Base-by-base conservation (phyloP, 2,329 filamentous ascomycete genomes). In the Botrytis squamosa region DNA sequence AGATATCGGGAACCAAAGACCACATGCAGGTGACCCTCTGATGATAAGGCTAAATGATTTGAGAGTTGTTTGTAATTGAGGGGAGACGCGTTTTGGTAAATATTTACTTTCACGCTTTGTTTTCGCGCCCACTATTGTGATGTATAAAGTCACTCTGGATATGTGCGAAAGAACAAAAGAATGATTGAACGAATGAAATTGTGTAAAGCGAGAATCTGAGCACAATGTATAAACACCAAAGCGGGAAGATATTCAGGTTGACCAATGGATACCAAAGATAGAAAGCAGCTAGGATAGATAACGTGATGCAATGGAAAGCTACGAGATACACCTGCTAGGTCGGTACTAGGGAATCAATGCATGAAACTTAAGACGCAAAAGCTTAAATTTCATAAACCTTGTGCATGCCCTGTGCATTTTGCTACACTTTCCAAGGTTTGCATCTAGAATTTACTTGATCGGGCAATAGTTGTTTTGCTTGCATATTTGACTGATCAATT, bases 31-130 rank as follows among this genome's bases (percentile, higher is more conserved):
- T 42, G 46, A 57, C n/a, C 29, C n/a, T 33, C 36, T 29, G 40
- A 14, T 36, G 67, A 60, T 33, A 40, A 55, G 38, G 38, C 38
- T 52, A 40, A n/a, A 57, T 49, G 42, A 46, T 33, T 9, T 49
- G 46, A 36, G 55, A 20, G 25, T 49, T 40, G 25, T 36, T 68
- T n/a, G 29, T 38, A 57, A 57, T 49, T n/a, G 60, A 64, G 25
- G 42, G 70, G 38, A 71, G 70, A 71, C 70, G 70, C 60, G 70
- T 65, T 71, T 55, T 64, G 70, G 70, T 71, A 66, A 71, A 71
- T 71, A 66, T 71, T 71, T 66, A 71, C 70, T 71, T 71, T 57
- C 59, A 38, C 42, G 38, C 44, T 36, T 42, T 57, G 52, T 57
- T 65, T 66, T 71, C 70, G 46, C 70, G 60, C 46, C 36, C 62